Evolutionary conservation across 805 yeast species (phyloP).

Genomic region (Candida adriatica): DNA sequence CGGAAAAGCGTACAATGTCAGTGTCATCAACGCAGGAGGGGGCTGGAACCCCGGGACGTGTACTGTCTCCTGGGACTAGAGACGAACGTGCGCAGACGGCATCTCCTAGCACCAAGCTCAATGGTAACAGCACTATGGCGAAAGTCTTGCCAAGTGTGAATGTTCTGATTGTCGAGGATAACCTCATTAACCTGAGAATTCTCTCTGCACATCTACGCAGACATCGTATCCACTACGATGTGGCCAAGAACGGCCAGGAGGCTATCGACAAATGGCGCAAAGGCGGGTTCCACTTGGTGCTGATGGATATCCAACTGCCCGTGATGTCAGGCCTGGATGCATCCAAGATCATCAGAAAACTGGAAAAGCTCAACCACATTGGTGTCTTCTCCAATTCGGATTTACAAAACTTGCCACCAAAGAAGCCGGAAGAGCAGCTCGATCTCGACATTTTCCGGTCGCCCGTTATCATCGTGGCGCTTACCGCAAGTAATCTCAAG

Average conservation of each 20-base stretch:
- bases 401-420: slow-evolving; percentile 17
- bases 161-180: slow-evolving; percentile 93
- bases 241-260: slow-evolving; percentile 91
- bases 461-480: slow-evolving; percentile 96
- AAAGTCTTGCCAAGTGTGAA: slow-evolving; percentile 84
- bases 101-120: slow-evolving; percentile 3
- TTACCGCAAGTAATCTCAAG: slow-evolving; percentile 85
- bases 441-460: slow-evolving; percentile 66
- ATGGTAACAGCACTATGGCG: slow-evolving; percentile 27
- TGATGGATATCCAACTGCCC: slow-evolving; percentile 97
- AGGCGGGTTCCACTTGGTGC: slow-evolving; percentile 90
- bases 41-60: slow-evolving; percentile 6
- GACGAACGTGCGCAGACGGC: slow-evolving; percentile 1
- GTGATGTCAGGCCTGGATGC: slow-evolving; percentile 95
- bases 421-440: slow-evolving; percentile 42
- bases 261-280: slow-evolving; percentile 91
- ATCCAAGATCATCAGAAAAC: slow-evolving; percentile 79
- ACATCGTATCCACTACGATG: slow-evolving; percentile 74
- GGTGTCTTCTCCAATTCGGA: slow-evolving; percentile 37
- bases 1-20: slow-evolving; percentile 1
- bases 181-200: slow-evolving; percentile 88
- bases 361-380: slow-evolving; percentile 74
- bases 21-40: too few species aligned
- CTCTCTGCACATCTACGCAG: slow-evolving; percentile 81
- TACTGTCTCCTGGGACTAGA: slow-evolving; percentile 6